These are phyloP conservation scores for Suillus paluster DNA, from an alignment of 768 basidiomycete genomes.

Conservation along the genomic window DNA sequence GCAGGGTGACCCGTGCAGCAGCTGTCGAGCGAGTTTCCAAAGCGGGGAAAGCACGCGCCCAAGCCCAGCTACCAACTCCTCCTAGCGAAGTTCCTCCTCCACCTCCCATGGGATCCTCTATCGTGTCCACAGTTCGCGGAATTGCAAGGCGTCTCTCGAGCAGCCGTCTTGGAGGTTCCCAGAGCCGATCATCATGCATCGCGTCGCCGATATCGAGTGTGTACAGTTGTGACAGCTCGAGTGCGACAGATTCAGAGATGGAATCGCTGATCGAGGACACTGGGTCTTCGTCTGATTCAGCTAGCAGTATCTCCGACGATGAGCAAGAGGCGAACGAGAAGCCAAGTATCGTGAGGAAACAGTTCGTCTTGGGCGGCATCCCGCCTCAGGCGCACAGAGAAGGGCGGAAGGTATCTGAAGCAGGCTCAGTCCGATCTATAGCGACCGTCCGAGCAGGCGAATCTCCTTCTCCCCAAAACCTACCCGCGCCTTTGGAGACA, in stretches of 20 bases:
- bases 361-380: constrained; percentile 51
- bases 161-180: constrained; percentile 38
- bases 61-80: constrained; percentile 49
- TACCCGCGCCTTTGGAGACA: constrained; percentile 15
- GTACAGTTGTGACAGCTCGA: constrained; percentile 49
- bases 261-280: constrained; percentile 68
- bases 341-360: constrained; percentile 32
- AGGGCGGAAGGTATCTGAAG: constrained; percentile 41
- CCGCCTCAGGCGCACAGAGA: constrained; percentile 48
- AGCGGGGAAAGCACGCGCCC: constrained; percentile 57
- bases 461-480: constrained; percentile 22
- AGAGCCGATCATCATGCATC: constrained; percentile 26
- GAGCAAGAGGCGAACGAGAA: constrained; percentile 37
- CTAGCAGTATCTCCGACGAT: constrained; percentile 51
- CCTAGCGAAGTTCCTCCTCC: constrained; percentile 39
- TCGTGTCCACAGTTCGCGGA: constrained; percentile 60
- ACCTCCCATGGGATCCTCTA: constrained; percentile 34
- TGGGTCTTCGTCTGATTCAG: constrained; percentile 57
- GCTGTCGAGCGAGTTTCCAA: constrained; percentile 59
- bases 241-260: constrained; percentile 58
- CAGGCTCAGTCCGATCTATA: constrained; percentile 39
- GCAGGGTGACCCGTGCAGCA: constrained; percentile 50
- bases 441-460: constrained; percentile 39
- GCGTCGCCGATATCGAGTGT: constrained; percentile 40
- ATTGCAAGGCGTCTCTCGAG: constrained; percentile 62